Base-by-base conservation (phyloP, 139 green algal species). In the Auxenochlorella protothecoides region DNA sequence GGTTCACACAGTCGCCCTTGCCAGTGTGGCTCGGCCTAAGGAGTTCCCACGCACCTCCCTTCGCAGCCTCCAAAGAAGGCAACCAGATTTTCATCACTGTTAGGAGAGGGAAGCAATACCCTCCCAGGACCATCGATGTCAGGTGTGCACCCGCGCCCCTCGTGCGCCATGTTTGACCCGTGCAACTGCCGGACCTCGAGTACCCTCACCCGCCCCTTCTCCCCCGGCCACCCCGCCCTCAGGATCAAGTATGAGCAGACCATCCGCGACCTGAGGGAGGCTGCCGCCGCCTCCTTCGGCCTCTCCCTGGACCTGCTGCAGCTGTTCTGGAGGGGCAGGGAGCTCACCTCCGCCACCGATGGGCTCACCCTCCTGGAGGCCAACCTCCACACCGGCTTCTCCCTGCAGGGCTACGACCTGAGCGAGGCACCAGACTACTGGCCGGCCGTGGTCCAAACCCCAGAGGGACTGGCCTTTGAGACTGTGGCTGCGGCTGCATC, bases 381-480 rank as follows among this genome's bases (percentile, higher is more conserved):
- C 71, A 83, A 89, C 78, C 73, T 95, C 71, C 89, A 95, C 74
- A 94, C 89, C 52, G 89, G 89, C 8, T 94, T 94, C 75, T 82
- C 79, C 5, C 70, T 94, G 62, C 84, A 64, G 53, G 89, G 85
- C 4, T 94, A 92, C 62, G 89, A 94, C 68, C n/a, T 78, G 76
- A 84, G 69, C 4, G 84, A 78, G 52, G 3, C 66, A 5, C 88
- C 89, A 3, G 79, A 87, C 59, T 93, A 89, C 76, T 94, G 81
- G 80, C 89, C 89, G 4, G 73, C 79, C 14, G 88, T 94, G 12
- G 71, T 77, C 53, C 53, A 84, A 12, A 89, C 83, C 3, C 52
- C 76, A 5, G 76, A 92, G 27, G 89, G 89, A 3, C 72, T 91
- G 55, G 59, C 79, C 11, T 14, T 88, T 11, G 74, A 62, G 57